Conservation (phyloP, 768 basidiomycete genomes). For the Lentinula aciculospora region DNA sequence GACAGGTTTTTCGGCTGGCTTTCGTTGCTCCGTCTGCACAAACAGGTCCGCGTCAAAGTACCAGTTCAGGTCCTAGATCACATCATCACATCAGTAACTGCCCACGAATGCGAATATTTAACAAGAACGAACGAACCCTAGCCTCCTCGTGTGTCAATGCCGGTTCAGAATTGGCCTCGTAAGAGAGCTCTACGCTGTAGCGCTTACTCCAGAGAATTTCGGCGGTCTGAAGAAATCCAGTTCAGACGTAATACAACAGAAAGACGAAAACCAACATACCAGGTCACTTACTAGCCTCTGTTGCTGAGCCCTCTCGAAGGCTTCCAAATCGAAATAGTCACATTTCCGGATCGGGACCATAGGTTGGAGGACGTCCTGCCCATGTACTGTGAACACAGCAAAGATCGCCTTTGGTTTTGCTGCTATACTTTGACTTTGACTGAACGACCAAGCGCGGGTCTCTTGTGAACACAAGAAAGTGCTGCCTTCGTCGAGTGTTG, state of each 20-base stretch:
- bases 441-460: background rate
- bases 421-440: background rate
- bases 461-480: background rate
- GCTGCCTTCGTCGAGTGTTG: background rate
- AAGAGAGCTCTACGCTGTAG: background rate
- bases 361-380: background rate
- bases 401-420: background rate
- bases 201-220: background rate
- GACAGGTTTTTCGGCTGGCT: background rate
- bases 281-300: background rate
- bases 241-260: background rate
- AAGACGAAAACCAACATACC: background rate
- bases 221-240: background rate
- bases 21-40: background rate
- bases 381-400: background rate
- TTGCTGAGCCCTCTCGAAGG: background rate
- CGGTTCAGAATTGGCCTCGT: background rate
- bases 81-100: background rate
- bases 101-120: background rate
- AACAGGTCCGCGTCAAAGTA: background rate
- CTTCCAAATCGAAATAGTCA: background rate
- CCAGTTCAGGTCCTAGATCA: background rate
- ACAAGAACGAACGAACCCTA: background rate
- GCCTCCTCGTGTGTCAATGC: background rate
- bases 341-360: background rate